Base-by-base conservation (phyloP, 148 eudicot genomes). In the Nyssa sinensis region DNA sequence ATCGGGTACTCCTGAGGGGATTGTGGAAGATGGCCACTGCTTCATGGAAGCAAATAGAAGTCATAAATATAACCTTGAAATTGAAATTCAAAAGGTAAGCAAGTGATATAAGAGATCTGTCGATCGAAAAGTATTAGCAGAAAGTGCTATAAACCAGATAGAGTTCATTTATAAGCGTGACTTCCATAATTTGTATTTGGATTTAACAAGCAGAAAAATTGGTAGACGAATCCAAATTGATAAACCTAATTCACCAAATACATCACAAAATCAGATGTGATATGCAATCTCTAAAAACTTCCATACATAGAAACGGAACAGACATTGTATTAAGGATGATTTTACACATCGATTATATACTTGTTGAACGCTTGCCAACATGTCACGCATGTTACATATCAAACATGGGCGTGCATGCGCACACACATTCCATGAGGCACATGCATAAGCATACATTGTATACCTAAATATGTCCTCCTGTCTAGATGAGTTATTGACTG, bases 1-100 rank as follows among this genome's bases (percentile, higher is more conserved):
- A 94, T 89, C 59, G 88, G 90, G 69, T 87, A 91, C 76, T 93
- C 97, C 74, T 89, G 93, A 33, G 88, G 79, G 39, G 97, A 93
- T 64, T 75, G 90, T 53, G 91, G 88, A 75, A 93, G 87, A 55
- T 88, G 91, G 28, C 75, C 85, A 71, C 97, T 93, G 91, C 55
- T 68, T 69, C 81, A 82, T 28, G 24, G 81, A 66, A 74, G 53
- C 32, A 75, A 72, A 64, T 1, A 19, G 17, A 62, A 53, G 35
- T 23, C 33, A 58, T 37, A 5, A 71, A 14, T 7, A 70, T 55
- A 13, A 33, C 30, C 27, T 23, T 57, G n/a, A n/a, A n/a, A n/a
- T n/a, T 55, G 21, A 8, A 11, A 14, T 6, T 11, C 7, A 11
- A 33, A 70, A 57, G 62, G 55, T 35, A 4, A 27, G 41, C 61